These are phyloP conservation scores for Selaginella moellendorffii DNA, from an alignment of 75 land plant species.

Conservation along the genomic window DNA sequence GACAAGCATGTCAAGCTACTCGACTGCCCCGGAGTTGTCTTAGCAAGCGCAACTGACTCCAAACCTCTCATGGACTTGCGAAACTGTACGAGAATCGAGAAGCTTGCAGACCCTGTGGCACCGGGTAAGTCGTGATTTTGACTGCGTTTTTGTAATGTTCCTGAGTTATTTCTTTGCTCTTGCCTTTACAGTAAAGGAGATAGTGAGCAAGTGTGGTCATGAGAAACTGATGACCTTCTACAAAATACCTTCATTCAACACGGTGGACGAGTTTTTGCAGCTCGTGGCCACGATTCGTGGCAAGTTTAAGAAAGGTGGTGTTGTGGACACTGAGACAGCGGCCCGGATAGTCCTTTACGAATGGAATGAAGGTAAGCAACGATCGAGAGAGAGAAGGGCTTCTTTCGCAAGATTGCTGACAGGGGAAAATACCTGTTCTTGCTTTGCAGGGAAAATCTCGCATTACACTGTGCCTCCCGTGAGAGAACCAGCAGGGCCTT, in stretches of 20 bases:
- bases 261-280: slow-evolving; percentile 77
- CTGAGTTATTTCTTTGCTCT: neutral
- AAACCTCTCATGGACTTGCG: slow-evolving; percentile 68
- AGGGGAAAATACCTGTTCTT: too few relatives aligned
- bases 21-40: slow-evolving; percentile 97
- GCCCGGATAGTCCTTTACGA: slow-evolving; percentile 86
- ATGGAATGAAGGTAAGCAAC: slow-evolving; percentile 81
- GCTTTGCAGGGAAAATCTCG: slow-evolving; percentile 70
- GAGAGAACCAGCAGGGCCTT: slow-evolving; percentile 32
- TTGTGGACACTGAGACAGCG: slow-evolving; percentile 58
- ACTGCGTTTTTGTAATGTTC: neutral
- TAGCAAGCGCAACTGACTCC: slow-evolving; percentile 47
- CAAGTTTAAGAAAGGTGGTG: slow-evolving; percentile 82
- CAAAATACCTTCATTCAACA: slow-evolving; percentile 56
- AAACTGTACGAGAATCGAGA: slow-evolving; percentile 87
- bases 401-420: too few relatives aligned
- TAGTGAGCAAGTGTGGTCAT: slow-evolving; percentile 60
- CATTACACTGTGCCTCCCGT: slow-evolving; percentile 77
- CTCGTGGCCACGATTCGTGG: slow-evolving; percentile 77
- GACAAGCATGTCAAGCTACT: slow-evolving; percentile 89
- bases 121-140: slow-evolving; percentile 44
- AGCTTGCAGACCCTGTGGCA: slow-evolving; percentile 62
- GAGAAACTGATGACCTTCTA: slow-evolving; percentile 60
- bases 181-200: slow-evolving; percentile 70
- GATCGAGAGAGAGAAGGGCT: neutral